Evolutionary conservation across 768 basidiomycete species (phyloP).

Genomic region (Xanthoconium stramineum): DNA sequence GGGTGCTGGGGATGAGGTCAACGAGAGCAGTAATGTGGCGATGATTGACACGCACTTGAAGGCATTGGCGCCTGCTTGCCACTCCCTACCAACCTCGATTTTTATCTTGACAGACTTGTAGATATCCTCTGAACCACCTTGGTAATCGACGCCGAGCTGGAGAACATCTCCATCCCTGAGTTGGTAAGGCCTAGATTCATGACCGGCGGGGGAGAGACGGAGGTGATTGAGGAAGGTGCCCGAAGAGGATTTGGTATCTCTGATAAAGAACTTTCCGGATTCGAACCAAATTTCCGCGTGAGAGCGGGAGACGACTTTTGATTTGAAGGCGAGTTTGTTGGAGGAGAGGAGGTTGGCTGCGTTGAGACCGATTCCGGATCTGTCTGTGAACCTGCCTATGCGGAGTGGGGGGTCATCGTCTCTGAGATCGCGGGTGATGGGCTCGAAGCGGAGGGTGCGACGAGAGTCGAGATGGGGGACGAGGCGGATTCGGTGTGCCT

Average conservation of each 20-base stretch:
- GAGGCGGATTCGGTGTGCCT: slow-evolving; percentile 78
- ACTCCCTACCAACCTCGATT: slow-evolving; percentile 85
- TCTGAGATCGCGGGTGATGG: slow-evolving; percentile 81
- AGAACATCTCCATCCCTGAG: slow-evolving; percentile 93
- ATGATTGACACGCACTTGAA: slow-evolving; percentile 58
- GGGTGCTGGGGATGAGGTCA: slow-evolving; percentile 42
- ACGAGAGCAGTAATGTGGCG: background rate
- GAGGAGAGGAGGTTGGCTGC: slow-evolving; percentile 67
- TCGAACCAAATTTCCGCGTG: slow-evolving; percentile 96
- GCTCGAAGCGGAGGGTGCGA: slow-evolving; percentile 87
- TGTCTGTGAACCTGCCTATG: slow-evolving; percentile 94
- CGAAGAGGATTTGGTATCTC: slow-evolving; percentile 84
- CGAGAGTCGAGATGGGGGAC: slow-evolving; percentile 93
- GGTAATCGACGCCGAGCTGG: slow-evolving; percentile 96
- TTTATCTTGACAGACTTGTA: slow-evolving; percentile 97
- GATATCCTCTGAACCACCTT: slow-evolving; percentile 95
- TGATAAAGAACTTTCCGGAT: slow-evolving; percentile 72
- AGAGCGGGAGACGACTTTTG: slow-evolving; percentile 90
- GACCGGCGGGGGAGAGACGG: slow-evolving; percentile 77
- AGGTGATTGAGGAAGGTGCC: slow-evolving; percentile 98
- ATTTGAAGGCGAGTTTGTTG: slow-evolving; percentile 90
- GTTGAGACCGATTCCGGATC: slow-evolving; percentile 61
- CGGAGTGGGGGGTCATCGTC: slow-evolving; percentile 69
- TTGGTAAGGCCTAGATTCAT: slow-evolving; percentile 71
- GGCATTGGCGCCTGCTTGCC: slow-evolving; percentile 84